Conservation (phyloP, 805 yeast genomes). For the Hanseniaspora mollemarum region DNA sequence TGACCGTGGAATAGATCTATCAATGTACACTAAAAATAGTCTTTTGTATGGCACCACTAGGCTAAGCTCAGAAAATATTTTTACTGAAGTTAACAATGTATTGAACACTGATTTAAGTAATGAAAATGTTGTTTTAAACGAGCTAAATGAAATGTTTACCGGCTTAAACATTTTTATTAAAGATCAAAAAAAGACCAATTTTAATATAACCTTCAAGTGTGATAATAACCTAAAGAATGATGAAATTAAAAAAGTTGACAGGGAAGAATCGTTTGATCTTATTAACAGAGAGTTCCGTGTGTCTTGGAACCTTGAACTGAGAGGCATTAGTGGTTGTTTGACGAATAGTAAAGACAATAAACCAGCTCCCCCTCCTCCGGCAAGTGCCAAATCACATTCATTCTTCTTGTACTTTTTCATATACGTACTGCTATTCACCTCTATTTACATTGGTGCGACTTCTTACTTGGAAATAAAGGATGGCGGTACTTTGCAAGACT, state of each 20-base stretch:
- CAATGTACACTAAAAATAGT: neutral
- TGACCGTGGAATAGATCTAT: neutral
- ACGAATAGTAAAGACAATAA: slow-evolving; percentile 25
- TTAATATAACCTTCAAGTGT: slow-evolving; percentile 41
- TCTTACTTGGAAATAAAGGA: slow-evolving; percentile 61
- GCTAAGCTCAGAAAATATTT: neutral
- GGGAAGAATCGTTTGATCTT: slow-evolving; percentile 3
- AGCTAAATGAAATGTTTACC: neutral
- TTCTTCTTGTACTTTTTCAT: slow-evolving; percentile 71
- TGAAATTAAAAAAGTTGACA: slow-evolving; percentile 15
- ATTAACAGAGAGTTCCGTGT: slow-evolving; percentile 23
- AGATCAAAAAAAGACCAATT: slow-evolving; percentile 31
- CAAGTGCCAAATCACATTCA: slow-evolving; percentile 26
- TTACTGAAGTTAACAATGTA: slow-evolving; percentile 5
- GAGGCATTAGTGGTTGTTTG: slow-evolving; percentile 38
- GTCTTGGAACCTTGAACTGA: slow-evolving; percentile 18
- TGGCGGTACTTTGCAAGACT: slow-evolving; percentile 53
- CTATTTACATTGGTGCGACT: slow-evolving; percentile 57
- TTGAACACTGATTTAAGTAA: neutral
- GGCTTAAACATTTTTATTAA: slow-evolving; percentile 3
- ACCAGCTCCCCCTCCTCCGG: slow-evolving; percentile 18
- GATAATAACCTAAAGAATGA: slow-evolving; percentile 31
- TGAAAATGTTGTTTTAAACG: neutral
- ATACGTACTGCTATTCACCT: slow-evolving; percentile 54
- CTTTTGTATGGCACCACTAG: slow-evolving; percentile 5